Percentiles rank a stretch among this genome's conserved stretches.
Conservation (phyloP, 2,329 filamentous ascomycete species). For the Claviceps capensis region DNA sequence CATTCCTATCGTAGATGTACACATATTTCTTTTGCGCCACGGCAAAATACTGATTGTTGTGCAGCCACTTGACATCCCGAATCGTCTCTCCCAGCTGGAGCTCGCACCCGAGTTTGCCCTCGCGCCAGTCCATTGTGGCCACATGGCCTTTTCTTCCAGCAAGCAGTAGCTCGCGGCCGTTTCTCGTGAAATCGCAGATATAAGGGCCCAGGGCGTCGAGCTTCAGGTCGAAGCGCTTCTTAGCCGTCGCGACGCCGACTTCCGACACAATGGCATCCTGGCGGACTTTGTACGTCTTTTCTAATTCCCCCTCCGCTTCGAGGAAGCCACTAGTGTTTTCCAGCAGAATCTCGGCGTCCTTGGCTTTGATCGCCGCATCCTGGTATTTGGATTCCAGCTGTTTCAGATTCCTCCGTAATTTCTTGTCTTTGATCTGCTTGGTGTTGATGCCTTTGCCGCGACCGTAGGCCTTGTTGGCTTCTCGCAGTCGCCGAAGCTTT, state of each 20-base stretch:
- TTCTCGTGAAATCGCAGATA: constrained; percentile 74
- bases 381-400: constrained; percentile 72
- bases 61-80: constrained; percentile 78
- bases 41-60: constrained; percentile 90
- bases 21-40: constrained; percentile 93
- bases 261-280: constrained; percentile 71
- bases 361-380: constrained; percentile 67
- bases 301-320: constrained; percentile 76
- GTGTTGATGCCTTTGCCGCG: constrained; percentile 64
- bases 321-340: constrained; percentile 79
- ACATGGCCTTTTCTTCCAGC: constrained; percentile 88
- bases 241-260: constrained; percentile 70
- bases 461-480: constrained; percentile 68
- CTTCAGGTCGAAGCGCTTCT: constrained; percentile 85
- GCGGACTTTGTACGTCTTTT: constrained; percentile 82
- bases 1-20: constrained; percentile 88
- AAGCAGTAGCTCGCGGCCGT: constrained; percentile 73
- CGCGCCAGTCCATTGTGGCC: constrained; percentile 91
- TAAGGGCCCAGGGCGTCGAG: constrained; percentile 78
- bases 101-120: constrained; percentile 82
- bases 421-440: constrained; percentile 73
- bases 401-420: constrained; percentile 68
- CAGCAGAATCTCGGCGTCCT: constrained; percentile 88
- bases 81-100: constrained; percentile 83
- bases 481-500: constrained; percentile 36